Base-by-base conservation (phyloP, 2,329 filamentous ascomycete species). In the Cryphonectria japonica region DNA sequence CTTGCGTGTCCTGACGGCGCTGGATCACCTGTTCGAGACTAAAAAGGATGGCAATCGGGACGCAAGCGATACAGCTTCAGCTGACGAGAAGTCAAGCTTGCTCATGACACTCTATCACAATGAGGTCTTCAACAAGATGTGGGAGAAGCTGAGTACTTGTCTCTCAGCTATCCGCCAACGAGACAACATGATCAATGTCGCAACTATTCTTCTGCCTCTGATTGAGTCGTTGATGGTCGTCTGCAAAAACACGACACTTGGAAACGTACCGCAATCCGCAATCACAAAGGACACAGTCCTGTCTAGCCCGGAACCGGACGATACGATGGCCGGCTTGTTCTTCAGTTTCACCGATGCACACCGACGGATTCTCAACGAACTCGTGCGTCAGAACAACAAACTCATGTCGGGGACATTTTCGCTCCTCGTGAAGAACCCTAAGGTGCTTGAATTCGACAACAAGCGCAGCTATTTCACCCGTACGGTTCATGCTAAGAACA, bases 391-490 rank as follows among this genome's bases (percentile, higher is more conserved):
- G 78, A 98, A 97, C 75, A 96, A 97, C 41, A 97, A 97, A 81
- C 89, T 99, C 74, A 99, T 99, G 97, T 98, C 95, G 71, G 96
- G 96, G 68, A 98, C 95, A 2, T 98, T 99, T 82, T 95, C 95
- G 14, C 87, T 99, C 22, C 84, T 99, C 64, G 96, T 98, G 74
- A 98, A 97, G 85, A 99, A 99, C 78, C 97, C 96, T 37, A 99
- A 98, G 86, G 97, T 99, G 3, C 86, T 99, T 16, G 96, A 99
- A 79, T 99, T 99, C 78, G 96, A 99, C 83, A 99, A 99, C 85
- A 99, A 99, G 85, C 94, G 96, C 77, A 98, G 97, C 83, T 99
- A 97, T 86, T 99, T 99, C 86, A 98, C 91, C 79, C 92, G 96
- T 73, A 95, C 94, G 77, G 91, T 99, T 14, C 96, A 99, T 80